phyloP scores from a whole-genome alignment of 2,329 filamentous ascomycete species.

The Fusarium penzigii region DNA sequence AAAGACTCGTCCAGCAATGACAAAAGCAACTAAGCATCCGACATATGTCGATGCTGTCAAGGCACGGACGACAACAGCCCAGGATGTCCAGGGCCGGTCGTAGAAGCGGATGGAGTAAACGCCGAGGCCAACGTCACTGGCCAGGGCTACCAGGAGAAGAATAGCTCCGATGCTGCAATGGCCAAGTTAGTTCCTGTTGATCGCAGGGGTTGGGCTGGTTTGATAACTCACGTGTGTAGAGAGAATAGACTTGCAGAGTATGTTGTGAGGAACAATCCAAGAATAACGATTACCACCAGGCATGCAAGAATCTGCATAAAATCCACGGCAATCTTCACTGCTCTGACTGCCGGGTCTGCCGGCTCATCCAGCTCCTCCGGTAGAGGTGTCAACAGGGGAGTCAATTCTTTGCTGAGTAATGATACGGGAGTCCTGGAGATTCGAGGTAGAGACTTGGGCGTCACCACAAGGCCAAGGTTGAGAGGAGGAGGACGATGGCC shows the following conservation, averaged over 20 bases:
- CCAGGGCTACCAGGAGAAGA: slow-evolving; percentile 33
- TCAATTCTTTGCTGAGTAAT: slow-evolving; percentile 20
- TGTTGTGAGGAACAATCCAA: slow-evolving; percentile 35
- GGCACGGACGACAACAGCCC: slow-evolving; percentile 34
- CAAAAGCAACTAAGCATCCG: slow-evolving; percentile 38
- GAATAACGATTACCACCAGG: slow-evolving; percentile 33
- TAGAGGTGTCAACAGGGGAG: slow-evolving; percentile 25
- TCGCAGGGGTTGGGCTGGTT: background rate
- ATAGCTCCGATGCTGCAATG: slow-evolving; percentile 26
- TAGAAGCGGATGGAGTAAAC: slow-evolving; percentile 35
- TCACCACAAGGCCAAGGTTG: slow-evolving; percentile 32
- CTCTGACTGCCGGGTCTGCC: slow-evolving; percentile 22
- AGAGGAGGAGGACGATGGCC: slow-evolving; percentile 34
- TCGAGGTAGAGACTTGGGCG: slow-evolving; percentile 24
- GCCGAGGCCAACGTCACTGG: slow-evolving; percentile 38
- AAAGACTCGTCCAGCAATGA: slow-evolving; percentile 39
- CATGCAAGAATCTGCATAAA: slow-evolving; percentile 34
- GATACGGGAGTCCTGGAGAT: slow-evolving; percentile 21
- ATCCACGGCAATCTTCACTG: slow-evolving; percentile 33
- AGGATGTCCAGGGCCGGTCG: slow-evolving; percentile 33
- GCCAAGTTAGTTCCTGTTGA: background rate
- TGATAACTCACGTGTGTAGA: slow-evolving; percentile 23
- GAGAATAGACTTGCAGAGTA: slow-evolving; percentile 22
- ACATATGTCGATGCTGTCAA: slow-evolving; percentile 36
- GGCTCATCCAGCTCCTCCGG: slow-evolving; percentile 27